These are phyloP conservation scores for Cyberlindnera mycetangii DNA, from an alignment of 805 yeast genomes.

Conservation along the genomic window DNA sequence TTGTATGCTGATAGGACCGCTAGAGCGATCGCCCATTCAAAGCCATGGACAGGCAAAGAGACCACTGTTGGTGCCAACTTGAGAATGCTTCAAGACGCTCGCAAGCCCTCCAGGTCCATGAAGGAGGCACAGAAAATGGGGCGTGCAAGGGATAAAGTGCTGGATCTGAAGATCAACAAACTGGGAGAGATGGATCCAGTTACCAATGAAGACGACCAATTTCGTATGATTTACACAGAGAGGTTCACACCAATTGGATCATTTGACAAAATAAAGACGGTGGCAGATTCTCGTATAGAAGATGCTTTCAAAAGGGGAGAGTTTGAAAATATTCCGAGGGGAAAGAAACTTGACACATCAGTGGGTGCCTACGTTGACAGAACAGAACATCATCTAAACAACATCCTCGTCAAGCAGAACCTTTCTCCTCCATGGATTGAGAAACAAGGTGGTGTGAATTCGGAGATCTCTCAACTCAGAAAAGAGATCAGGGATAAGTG, in stretches of 20 bases:
- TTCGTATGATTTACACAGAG: constrained; percentile 61
- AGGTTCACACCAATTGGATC: constrained; percentile 44
- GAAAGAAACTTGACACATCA: constrained; percentile 49
- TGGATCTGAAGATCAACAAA: constrained; percentile 55
- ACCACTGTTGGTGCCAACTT: constrained; percentile 41
- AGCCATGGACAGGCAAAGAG: constrained; percentile 63
- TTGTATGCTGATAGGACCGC: constrained; percentile 40
- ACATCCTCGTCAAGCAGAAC: constrained; percentile 71
- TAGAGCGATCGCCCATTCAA: constrained; percentile 45
- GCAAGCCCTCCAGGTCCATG: constrained; percentile 36
- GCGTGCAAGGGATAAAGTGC: constrained; percentile 59
- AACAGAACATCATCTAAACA: constrained; percentile 77
- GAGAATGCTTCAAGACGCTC: constrained; percentile 55
- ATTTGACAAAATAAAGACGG: constrained; percentile 46
- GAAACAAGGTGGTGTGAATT: constrained; percentile 56
- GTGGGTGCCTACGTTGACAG: constrained; percentile 57
- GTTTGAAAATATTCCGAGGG: constrained; percentile 62
- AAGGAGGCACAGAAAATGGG: constrained; percentile 40
- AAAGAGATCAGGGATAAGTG: constrained; percentile 40
- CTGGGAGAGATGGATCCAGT: constrained; percentile 3
- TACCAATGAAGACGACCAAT: constrained; percentile 42
- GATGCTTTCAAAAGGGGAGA: constrained; percentile 72
- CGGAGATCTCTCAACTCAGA: constrained; percentile 47
- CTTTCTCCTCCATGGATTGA: constrained; percentile 91
- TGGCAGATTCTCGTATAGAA: constrained; percentile 75